Base-by-base conservation (phyloP, 148 eudicot species). In the Dianthus caryophyllus region DNA sequence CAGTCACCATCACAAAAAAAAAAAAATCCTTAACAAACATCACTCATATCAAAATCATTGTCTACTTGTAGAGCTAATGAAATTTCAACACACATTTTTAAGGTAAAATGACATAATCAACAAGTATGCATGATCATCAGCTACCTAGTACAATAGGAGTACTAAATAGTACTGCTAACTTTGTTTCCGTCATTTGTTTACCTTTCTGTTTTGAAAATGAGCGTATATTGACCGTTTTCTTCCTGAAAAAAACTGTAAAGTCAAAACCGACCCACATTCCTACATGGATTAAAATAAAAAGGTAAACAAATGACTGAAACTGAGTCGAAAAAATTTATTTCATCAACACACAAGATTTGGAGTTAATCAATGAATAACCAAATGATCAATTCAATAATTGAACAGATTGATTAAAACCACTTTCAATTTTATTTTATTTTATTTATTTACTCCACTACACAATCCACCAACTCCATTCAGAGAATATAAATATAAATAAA, bases 1-100 rank as follows among this genome's bases (percentile, higher is more conserved):
- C 24, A 55, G 72, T 75, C 78, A 55, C 59, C 41, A 64, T 75
- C 78, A 75, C 50, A 41, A 20, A 33, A 38, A 52, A 61, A 52
- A 61, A 17, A 27, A 52, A 61, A 17, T 29, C 71, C 51, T 46
- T 25, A 56, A 70, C 78, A 39, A 46, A 74, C 73, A 30, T 46
- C 44, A 55, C 68, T 54, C 52, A 57, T 75, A 33, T 47, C 27
- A 11, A 54, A 29, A 30, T 55, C 39, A 43, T 68, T 54, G 66
- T 38, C 46, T 22, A 3, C 13, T 50, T 63, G 69, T 30, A 51
- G 33, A 20, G 36, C 43, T 61, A 48, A n/a, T n/a, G 9, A 25
- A n/a, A 33, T 56, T 55, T 57, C 27, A 20, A 47, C 20, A 64
- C 50, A 36, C 41, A 33, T 33, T 39, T 48, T 36, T 49, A 61